Percentiles rank a stretch among this genome's conserved stretches.
phyloP scores from a whole-genome alignment of 2,329 filamentous ascomycete species.

The Monosporascus ibericus region DNA sequence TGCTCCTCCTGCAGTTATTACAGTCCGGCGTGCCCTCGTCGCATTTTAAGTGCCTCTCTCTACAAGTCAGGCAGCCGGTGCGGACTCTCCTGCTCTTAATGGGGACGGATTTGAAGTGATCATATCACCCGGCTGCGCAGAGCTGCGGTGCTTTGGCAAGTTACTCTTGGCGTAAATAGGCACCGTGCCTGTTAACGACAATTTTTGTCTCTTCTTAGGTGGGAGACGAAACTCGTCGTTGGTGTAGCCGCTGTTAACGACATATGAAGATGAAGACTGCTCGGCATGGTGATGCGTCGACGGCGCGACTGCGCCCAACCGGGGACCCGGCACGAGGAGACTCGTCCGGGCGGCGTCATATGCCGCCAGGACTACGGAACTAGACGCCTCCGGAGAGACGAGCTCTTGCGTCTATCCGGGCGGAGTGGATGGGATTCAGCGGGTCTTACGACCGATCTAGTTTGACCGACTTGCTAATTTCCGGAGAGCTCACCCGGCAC shows the following conservation, averaged over 20 bases:
- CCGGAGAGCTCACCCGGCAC: background rate
- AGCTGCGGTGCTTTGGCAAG: constrained; percentile 6
- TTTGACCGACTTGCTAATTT: background rate
- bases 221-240: constrained; percentile 19
- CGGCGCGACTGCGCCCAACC: constrained; percentile 27
- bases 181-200: constrained; percentile 13
- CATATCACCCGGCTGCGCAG: constrained; percentile 12
- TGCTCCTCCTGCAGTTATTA: constrained; percentile 84
- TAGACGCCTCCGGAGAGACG: constrained; percentile 18
- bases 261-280: constrained; percentile 25
- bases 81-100: constrained; percentile 77
- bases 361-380: constrained; percentile 29
- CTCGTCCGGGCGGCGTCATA: constrained; percentile 25
- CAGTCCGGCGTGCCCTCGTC: constrained; percentile 63
- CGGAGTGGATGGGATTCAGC: background rate
- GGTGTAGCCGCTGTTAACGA: constrained; percentile 20
- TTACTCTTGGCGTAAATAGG: constrained; percentile 9
- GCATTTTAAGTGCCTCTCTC: constrained; percentile 85
- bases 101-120: constrained; percentile 17
- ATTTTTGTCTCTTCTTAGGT: constrained; percentile 21
- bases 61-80: constrained; percentile 85
- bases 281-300: constrained; percentile 23
- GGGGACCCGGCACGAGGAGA: constrained; percentile 28
- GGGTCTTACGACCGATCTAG: background rate
- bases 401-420: background rate